These are phyloP conservation scores for Hydnomerulius pinastri DNA, from an alignment of 768 basidiomycete species.

Conservation along the genomic window DNA sequence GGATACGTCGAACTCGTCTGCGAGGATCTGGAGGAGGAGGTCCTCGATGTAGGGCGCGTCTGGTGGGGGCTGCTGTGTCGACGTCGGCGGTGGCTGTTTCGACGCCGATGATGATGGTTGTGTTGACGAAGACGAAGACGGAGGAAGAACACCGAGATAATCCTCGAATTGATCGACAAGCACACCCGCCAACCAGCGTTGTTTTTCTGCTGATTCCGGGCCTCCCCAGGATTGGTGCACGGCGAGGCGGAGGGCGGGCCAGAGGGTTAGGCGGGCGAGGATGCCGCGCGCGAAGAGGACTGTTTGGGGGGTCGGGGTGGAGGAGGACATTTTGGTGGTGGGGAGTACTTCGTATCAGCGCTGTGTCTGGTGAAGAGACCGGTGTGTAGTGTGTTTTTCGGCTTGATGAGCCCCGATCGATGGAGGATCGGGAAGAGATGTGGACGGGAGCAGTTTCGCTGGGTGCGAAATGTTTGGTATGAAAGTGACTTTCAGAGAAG, in stretches of 20 bases:
- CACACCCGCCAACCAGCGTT: slow-evolving; percentile 80
- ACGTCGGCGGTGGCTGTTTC: neutral
- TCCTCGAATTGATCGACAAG: slow-evolving; percentile 80
- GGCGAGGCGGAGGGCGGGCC: slow-evolving; percentile 86
- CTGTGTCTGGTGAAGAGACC: too few species aligned
- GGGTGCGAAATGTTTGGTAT: too few species aligned
- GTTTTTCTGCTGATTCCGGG: slow-evolving; percentile 66
- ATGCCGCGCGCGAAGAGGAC: slow-evolving; percentile 86
- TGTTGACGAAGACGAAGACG: neutral
- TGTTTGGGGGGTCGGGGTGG: slow-evolving; percentile 45
- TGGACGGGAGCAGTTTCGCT: too few species aligned
- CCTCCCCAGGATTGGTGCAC: slow-evolving; percentile 89
- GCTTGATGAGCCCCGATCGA: too few species aligned
- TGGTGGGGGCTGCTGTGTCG: slow-evolving; percentile 29
- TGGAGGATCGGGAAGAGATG: too few species aligned
- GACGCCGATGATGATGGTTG: neutral
- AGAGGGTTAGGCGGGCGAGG: slow-evolving; percentile 76
- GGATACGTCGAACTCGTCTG: slow-evolving; percentile 82
- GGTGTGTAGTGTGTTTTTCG: too few species aligned
- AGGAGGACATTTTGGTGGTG: too few species aligned
- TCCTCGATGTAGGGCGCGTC: slow-evolving; percentile 83
- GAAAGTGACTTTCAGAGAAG: too few species aligned
- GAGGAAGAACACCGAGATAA: slow-evolving; percentile 35
- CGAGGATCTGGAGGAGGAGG: slow-evolving; percentile 78
- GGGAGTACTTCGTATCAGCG: too few species aligned